Evolutionary conservation across 2,329 filamentous ascomycete genomes (phyloP).

Genomic region (Aspergillus pseudoglaucus): DNA sequence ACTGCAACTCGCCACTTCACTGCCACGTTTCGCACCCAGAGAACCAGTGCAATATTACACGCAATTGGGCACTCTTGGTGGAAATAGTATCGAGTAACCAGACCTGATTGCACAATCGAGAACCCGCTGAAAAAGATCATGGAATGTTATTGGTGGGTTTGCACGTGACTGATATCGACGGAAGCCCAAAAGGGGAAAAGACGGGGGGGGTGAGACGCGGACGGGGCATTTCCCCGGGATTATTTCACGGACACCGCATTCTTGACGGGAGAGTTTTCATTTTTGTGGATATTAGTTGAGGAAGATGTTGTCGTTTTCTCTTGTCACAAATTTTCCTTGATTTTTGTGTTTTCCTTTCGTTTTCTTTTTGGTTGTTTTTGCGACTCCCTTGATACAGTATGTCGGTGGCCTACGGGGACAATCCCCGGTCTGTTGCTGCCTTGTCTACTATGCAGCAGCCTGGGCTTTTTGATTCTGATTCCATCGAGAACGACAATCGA

Average conservation of each 20-base stretch:
- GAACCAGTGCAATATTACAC: neutral
- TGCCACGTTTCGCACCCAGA: too few relatives aligned
- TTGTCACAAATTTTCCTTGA: neutral
- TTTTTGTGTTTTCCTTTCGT: neutral
- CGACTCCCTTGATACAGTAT: neutral
- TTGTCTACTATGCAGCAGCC: neutral
- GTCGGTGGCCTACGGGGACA: neutral
- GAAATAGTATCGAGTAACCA: neutral
- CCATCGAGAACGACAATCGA: neutral
- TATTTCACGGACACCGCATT: neutral
- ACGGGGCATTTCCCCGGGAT: neutral
- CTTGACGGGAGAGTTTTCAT: neutral
- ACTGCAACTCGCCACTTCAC: too few relatives aligned
- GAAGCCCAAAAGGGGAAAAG: neutral
- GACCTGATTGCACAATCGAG: too few relatives aligned
- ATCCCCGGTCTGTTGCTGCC: neutral
- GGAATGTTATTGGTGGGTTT: neutral
- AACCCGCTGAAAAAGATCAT: neutral
- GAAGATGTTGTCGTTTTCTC: neutral
- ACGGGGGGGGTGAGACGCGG: too few relatives aligned
- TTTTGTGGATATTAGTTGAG: neutral
- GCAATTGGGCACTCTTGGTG: neutral
- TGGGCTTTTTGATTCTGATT: neutral
- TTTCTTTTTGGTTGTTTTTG: neutral
- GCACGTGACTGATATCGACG: too few relatives aligned